These are phyloP conservation scores for Xylariaceae sp. DNA, from an alignment of 2,329 filamentous ascomycete genomes.

Conservation along the genomic window DNA sequence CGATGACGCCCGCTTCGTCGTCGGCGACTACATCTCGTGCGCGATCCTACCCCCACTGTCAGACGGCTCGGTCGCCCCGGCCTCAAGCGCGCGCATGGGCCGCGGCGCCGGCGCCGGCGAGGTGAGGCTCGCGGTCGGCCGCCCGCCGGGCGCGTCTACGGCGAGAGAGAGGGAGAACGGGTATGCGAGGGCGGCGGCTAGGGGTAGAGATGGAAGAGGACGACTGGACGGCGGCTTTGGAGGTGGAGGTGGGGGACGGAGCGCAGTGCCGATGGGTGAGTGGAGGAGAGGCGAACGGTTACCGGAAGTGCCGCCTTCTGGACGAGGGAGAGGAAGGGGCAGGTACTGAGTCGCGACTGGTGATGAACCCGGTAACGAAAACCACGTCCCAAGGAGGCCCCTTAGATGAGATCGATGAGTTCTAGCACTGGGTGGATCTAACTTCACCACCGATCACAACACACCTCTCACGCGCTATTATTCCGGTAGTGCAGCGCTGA, in stretches of 20 bases:
- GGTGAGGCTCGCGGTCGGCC: constrained; percentile 34
- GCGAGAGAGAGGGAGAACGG: constrained; percentile 49
- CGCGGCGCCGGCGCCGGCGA: constrained; percentile 45
- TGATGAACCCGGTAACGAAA: neutral
- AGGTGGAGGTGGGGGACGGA: constrained; percentile 36
- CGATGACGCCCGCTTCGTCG: constrained; percentile 76
- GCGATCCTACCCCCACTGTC: constrained; percentile 75
- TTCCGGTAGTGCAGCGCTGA: too few species aligned
- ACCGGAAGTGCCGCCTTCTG: constrained; percentile 51
- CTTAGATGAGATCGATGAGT: too few species aligned
- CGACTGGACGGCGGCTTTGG: constrained; percentile 40
- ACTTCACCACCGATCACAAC: too few species aligned
- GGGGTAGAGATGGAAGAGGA: constrained; percentile 7
- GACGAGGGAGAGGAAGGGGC: constrained; percentile 50
- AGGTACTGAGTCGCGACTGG: constrained; percentile 38
- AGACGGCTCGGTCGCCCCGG: constrained; percentile 73
- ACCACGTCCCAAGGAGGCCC: neutral
- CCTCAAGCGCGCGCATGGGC: constrained; percentile 51
- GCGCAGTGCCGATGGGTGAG: constrained; percentile 57
- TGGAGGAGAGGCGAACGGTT: constrained; percentile 69
- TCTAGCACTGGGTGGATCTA: too few species aligned
- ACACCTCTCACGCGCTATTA: too few species aligned
- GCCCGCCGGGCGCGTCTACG: constrained; percentile 29
- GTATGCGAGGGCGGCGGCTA: constrained; percentile 32
- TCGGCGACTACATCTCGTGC: constrained; percentile 86